Evolutionary conservation across 225 moss, liverwort and hornwort genomes (phyloP), one percentile per base, ranked within the genome.

Genomic region (Lunularia cruciata): DNA sequence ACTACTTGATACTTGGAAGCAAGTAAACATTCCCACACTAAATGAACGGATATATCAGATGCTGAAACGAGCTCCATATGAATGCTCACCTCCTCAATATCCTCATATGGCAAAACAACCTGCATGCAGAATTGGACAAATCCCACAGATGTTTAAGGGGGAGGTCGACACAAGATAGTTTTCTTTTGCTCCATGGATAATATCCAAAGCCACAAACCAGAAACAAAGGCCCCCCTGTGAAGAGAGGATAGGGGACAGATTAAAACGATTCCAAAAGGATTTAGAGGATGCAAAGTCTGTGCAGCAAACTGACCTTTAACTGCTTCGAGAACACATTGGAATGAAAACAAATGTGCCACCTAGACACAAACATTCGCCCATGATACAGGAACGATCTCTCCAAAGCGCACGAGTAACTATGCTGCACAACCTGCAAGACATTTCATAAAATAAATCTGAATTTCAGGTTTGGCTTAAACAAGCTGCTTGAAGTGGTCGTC

Each of bases 291-390:
- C 68, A 36, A 46, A 12, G 27, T 14, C 30, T 18, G 14, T 71
- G 47, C 1, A 68, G 6, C 20, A 28, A 28, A n/a, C 72, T 58
- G 65, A 93, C 93, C 90, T 94, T 94, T 74, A 94, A 66, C 69
- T 89, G 88, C 78, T 94, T 94, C 53, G 84, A 78, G 67, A 94
- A 94, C 49, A 94, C 88, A 71, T 94, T 94, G 31, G 93, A 94
- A 78, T 88, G 90, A 77, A 94, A 94, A 73, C 93, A 94, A 53
- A 94, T 75, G 73, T 94, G 90, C 88, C 85, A 87, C 42, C 85
- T 81, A 26, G 93, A 94, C 66, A 90, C 67, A 75, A 85, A 94
- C 87, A 94, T 88, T 68, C 93, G 88, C 54, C 93, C 93, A 67
- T 94, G 93, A 67, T 94, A 94, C 39, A 94, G 75, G 55, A 94